Percentiles rank a stretch among this genome's conserved stretches.
phyloP scores from a whole-genome alignment of 163 green algal genomes.

The Scenedesmus sp. region DNA sequence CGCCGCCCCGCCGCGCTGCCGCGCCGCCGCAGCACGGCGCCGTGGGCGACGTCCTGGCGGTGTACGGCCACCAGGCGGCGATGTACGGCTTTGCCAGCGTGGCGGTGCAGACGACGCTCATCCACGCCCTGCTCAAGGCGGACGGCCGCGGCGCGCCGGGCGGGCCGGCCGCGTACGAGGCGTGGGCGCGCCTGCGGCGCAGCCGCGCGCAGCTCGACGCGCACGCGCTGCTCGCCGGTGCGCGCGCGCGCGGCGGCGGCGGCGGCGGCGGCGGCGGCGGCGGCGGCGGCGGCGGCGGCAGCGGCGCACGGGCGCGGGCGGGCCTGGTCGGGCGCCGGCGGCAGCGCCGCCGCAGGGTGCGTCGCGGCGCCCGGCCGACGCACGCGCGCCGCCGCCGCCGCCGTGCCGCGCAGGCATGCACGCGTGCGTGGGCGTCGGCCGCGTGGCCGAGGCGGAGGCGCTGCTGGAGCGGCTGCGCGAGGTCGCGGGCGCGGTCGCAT shows the following conservation, averaged over 20 bases:
- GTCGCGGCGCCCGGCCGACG: no score
- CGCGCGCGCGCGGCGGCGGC: not conserved
- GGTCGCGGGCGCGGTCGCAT: not conserved
- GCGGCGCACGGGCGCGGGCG: not conserved
- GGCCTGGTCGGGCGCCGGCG: not conserved
- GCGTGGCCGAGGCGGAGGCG: slow-evolving; percentile 15
- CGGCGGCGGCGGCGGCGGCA: not conserved
- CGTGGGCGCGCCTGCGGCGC: slow-evolving; percentile 12
- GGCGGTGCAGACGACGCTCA: slow-evolving; percentile 34
- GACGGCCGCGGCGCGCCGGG: slow-evolving; percentile 7
- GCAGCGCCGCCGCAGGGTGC: no score
- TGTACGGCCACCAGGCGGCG: slow-evolving; percentile 32
- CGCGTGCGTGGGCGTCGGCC: slow-evolving; percentile 10
- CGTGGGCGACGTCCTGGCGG: slow-evolving; percentile 31
- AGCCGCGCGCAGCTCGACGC: slow-evolving; percentile 30
- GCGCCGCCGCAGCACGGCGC: slow-evolving; percentile 16
- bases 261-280: not conserved
- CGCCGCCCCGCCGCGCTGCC: not conserved
- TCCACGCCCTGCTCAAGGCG: slow-evolving; percentile 43
- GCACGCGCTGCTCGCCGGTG: slow-evolving; percentile 35
- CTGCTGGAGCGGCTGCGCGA: slow-evolving; percentile 29
- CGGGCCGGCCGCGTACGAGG: slow-evolving; percentile 19
- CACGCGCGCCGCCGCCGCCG: no score
- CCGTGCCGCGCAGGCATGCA: slow-evolving; percentile 29
- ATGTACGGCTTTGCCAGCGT: slow-evolving; percentile 40